These are phyloP conservation scores for Fulvia fulva DNA, from an alignment of 2,329 filamentous ascomycete genomes.

Conservation along the genomic window DNA sequence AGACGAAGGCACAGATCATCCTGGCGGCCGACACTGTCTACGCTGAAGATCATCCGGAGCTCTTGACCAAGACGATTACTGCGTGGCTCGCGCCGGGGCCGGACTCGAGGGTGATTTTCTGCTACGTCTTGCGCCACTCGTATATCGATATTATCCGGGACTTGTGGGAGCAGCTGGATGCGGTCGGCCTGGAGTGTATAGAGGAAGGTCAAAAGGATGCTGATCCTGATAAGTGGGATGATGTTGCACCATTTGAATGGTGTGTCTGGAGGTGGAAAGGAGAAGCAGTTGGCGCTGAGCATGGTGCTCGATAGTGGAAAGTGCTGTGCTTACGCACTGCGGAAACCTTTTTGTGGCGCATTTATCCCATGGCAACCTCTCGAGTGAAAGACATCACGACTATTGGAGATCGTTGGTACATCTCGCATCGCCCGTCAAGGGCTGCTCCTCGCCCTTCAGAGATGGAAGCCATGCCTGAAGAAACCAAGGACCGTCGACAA, in stretches of 20 bases:
- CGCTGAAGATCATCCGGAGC: slow-evolving; percentile 39
- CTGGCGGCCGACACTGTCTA: slow-evolving; percentile 44
- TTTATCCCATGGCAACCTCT: too few species aligned
- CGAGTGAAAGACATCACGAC: too few species aligned
- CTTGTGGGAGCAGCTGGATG: slow-evolving; percentile 39
- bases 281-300: background rate
- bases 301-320: background rate
- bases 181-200: slow-evolving; percentile 35
- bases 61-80: slow-evolving; percentile 36
- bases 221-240: slow-evolving; percentile 32
- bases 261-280: slow-evolving; percentile 38
- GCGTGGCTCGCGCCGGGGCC: slow-evolving; percentile 33
- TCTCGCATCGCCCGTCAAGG: too few species aligned
- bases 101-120: slow-evolving; percentile 36
- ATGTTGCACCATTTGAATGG: slow-evolving; percentile 38
- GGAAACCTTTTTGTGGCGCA: too few species aligned
- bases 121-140: slow-evolving; percentile 39
- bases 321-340: background rate
- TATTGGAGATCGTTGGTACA: too few species aligned
- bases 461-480: too few species aligned
- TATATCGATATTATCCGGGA: slow-evolving; percentile 44
- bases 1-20: slow-evolving; percentile 34
- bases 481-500: too few species aligned
- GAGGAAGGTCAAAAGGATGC: slow-evolving; percentile 32
- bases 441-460: too few species aligned